These are phyloP conservation scores for Huntiella savannae DNA, from an alignment of 2,329 filamentous ascomycete species.

Conservation along the genomic window DNA sequence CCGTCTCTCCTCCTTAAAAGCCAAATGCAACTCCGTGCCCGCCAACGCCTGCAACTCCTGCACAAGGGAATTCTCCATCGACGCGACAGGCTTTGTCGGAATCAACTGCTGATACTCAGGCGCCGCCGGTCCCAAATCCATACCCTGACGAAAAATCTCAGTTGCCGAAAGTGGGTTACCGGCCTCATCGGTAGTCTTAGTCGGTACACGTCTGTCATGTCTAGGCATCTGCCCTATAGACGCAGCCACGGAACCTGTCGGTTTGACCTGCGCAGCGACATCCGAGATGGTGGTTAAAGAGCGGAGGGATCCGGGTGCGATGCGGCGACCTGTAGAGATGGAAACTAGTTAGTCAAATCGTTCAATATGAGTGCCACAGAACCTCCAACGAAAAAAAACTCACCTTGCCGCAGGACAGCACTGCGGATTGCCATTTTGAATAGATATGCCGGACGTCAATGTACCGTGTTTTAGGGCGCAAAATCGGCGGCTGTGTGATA, in stretches of 20 bases:
- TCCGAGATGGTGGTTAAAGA: constrained; percentile 1
- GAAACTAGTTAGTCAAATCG: not conserved
- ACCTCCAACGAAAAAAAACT: constrained; percentile 13
- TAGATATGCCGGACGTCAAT: not conserved
- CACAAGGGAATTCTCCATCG: constrained; percentile 9
- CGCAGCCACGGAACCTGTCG: not conserved
- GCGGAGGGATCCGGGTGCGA: constrained; percentile 4
- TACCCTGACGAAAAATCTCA: constrained; percentile 1
- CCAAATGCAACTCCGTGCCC: constrained; percentile 6
- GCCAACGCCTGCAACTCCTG: constrained; percentile 9
- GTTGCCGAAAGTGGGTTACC: not conserved
- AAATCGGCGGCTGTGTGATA: no score
- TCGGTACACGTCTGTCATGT: not conserved
- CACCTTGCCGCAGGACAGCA: constrained; percentile 34
- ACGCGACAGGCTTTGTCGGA: constrained; percentile 9
- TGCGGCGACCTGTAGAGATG: constrained; percentile 3
- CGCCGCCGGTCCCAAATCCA: not conserved
- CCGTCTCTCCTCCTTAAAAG: constrained; percentile 1
- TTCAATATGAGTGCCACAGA: not conserved
- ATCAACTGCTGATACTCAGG: constrained; percentile 4
- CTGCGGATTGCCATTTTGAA: constrained; percentile 35
- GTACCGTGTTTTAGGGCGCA: no score
- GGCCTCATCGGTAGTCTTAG: not conserved
- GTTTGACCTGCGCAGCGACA: not conserved
- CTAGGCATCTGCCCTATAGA: not conserved